A percentile compares a stretch with the other conserved stretches of the same genome.
phyloP scores from a whole-genome alignment of 2,329 filamentous ascomycete genomes.

The Trichophyton verrucosum region DNA sequence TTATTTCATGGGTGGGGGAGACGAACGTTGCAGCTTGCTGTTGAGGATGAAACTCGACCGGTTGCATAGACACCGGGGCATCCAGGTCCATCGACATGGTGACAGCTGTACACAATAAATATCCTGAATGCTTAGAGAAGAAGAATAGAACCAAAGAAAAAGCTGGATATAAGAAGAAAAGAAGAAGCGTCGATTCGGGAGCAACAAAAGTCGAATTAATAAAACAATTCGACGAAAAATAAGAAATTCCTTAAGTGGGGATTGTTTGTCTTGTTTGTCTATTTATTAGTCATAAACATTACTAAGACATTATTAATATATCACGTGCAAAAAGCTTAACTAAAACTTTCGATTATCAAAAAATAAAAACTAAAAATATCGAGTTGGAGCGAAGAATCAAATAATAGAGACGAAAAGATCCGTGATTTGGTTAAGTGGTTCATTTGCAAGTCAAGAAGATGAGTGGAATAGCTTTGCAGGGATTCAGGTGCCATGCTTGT shows the following conservation, averaged over 20 bases:
- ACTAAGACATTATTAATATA: background rate
- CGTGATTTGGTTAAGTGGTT: background rate
- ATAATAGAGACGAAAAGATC: background rate
- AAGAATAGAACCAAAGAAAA: background rate
- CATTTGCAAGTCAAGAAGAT: conserved; percentile 14
- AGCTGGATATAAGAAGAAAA: background rate
- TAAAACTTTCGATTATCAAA: background rate
- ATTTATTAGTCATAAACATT: background rate
- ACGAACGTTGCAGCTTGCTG: conserved; percentile 43
- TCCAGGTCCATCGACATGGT: conserved; percentile 50
- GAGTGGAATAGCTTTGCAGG: conserved; percentile 23
- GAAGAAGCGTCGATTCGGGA: background rate
- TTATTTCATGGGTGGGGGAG: background rate
- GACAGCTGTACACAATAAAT: conserved; percentile 9
- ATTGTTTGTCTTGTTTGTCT: conserved; percentile 12
- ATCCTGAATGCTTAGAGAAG: background rate
- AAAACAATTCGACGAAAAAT: background rate
- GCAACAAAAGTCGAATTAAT: background rate
- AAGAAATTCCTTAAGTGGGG: background rate
- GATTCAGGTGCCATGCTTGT: conserved; percentile 21
- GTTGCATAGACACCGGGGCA: conserved; percentile 39
- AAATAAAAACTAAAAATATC: background rate
- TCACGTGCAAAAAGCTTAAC: background rate
- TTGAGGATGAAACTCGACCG: conserved; percentile 26
- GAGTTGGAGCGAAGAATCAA: background rate